Evolutionary conservation across 1,284 basidiomycete genomes (phyloP), one percentile per base, ranked within the genome.

Genomic region (Ustanciosporium gigantosporum): DNA sequence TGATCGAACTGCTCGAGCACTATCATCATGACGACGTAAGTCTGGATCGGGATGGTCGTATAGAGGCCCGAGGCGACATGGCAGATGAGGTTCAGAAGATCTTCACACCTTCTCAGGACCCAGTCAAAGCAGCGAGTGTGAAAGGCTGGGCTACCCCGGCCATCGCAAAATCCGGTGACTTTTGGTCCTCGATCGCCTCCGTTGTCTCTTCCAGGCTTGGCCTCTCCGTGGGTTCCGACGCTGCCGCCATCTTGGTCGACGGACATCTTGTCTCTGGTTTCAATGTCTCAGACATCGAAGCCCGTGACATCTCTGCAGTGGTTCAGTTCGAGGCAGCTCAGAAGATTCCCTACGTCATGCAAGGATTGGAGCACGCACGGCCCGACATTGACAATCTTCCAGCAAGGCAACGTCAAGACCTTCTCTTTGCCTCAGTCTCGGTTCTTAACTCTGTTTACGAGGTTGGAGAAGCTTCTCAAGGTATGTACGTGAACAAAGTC

Each of bases 391-490:
- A 58, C 31, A 15, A 17, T 4, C 35, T 53, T 31, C 16, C 32
- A 9, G 13, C 44, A 0, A 6, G 16, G n/a, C 36, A 41, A 17
- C 58, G 58, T 3, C 37, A 66, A 21, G 27, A 66, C 37, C 60
- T 64, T 24, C 21, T 73, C 35, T 65, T 67, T 35, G 55, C 62
- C 2, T 39, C 48, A 0, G 24, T 50, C 0, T 60, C 65, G 16
- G 53, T 71, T 6, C 36, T 74, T 24, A 55, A 53, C 39, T 31
- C 47, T 14, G 60, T 64, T 25, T 68, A 65, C 31, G 42, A 42
- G 3, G 39, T 49, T 8, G 39, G 50, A 15, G 23, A 31, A 6
- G 37, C 44, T 15, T 41, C 43, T 5, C 46, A 56, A 14, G 55
- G 55, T 19, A 40, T 52, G 14, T 66, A 64, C 14, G 27, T 36